These are phyloP conservation scores for Capronia coronata DNA, from an alignment of 2,329 filamentous ascomycete species.

Conservation along the genomic window DNA sequence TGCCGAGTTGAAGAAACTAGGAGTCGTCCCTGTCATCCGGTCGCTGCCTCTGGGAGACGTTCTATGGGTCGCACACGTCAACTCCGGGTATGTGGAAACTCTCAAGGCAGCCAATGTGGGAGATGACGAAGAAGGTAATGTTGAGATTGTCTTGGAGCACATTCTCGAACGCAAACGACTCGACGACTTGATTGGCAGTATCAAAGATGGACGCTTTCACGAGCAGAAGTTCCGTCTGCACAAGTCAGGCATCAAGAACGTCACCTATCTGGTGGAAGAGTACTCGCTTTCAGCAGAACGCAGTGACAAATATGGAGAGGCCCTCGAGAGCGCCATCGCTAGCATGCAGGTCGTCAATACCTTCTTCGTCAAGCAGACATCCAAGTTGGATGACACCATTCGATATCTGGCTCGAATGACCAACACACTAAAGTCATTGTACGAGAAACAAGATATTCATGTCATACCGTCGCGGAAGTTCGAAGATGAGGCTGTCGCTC, in stretches of 20 bases:
- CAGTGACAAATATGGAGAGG: conserved; percentile 55
- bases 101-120: conserved; percentile 23
- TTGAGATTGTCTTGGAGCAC: conserved; percentile 70
- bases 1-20: conserved; percentile 61
- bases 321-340: conserved; percentile 65
- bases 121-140: conserved; percentile 45
- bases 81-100: conserved; percentile 54
- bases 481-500: conserved; percentile 58
- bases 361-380: conserved; percentile 71
- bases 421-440: conserved; percentile 57
- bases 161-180: conserved; percentile 75
- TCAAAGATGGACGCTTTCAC: conserved; percentile 75
- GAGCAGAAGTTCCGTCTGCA: conserved; percentile 77
- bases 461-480: conserved; percentile 20
- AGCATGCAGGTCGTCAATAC: conserved; percentile 72
- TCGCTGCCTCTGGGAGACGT: conserved; percentile 67
- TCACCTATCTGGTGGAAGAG: conserved; percentile 73
- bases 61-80: conserved; percentile 70
- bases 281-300: conserved; percentile 54
- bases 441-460: conserved; percentile 36
- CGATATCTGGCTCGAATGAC: conserved; percentile 69
- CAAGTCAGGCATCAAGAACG: conserved; percentile 65
- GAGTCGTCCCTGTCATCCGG: conserved; percentile 60
- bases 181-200: conserved; percentile 71
- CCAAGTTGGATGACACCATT: conserved; percentile 70